Percentiles rank a stretch among this genome's conserved stretches.
Conservation (phyloP, 495 filamentous ascomycete species). For the Penicillium cosmopolitanum region DNA sequence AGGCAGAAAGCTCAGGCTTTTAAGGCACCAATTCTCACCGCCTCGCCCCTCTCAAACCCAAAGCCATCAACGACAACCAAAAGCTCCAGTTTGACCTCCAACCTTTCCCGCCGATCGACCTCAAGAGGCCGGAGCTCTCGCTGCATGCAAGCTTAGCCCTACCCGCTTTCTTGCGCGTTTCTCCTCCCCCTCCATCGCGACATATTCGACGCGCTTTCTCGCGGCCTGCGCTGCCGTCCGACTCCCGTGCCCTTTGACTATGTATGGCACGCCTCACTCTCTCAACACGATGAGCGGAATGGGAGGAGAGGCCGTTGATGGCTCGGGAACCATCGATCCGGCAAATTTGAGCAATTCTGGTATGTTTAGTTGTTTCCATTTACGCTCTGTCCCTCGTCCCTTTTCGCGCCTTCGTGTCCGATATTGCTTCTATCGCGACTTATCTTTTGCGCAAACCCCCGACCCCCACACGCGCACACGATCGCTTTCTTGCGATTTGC, state of each 20-base stretch:
- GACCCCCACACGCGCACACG: background rate
- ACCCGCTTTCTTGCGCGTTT: slow-evolving; percentile 30
- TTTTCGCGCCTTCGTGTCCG: background rate
- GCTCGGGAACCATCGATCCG: slow-evolving; percentile 80
- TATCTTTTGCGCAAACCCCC: slow-evolving; percentile 12
- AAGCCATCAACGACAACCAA: slow-evolving; percentile 12
- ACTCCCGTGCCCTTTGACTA: slow-evolving; percentile 35
- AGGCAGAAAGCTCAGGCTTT: background rate
- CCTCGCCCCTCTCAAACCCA: slow-evolving; percentile 37
- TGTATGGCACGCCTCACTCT: slow-evolving; percentile 62
- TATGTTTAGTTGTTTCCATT: slow-evolving; percentile 40
- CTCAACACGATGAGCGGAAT: slow-evolving; percentile 62
- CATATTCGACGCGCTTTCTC: slow-evolving; percentile 42
- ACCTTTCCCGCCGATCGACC: slow-evolving; percentile 28
- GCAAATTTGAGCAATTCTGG: slow-evolving; percentile 69
- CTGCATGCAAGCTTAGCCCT: slow-evolving; percentile 34
- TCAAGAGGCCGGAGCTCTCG: slow-evolving; percentile 12
- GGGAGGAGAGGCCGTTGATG: slow-evolving; percentile 67
- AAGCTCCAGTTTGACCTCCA: slow-evolving; percentile 24
- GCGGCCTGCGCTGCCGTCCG: slow-evolving; percentile 39
- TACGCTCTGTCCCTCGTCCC: slow-evolving; percentile 5
- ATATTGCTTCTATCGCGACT: slow-evolving; percentile 9
- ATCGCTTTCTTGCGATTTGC: background rate
- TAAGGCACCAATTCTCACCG: slow-evolving; percentile 29
- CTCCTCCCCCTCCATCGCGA: slow-evolving; percentile 28